These are phyloP conservation scores for Knufia petricola DNA, from an alignment of 2,329 filamentous ascomycete species.

Conservation along the genomic window DNA sequence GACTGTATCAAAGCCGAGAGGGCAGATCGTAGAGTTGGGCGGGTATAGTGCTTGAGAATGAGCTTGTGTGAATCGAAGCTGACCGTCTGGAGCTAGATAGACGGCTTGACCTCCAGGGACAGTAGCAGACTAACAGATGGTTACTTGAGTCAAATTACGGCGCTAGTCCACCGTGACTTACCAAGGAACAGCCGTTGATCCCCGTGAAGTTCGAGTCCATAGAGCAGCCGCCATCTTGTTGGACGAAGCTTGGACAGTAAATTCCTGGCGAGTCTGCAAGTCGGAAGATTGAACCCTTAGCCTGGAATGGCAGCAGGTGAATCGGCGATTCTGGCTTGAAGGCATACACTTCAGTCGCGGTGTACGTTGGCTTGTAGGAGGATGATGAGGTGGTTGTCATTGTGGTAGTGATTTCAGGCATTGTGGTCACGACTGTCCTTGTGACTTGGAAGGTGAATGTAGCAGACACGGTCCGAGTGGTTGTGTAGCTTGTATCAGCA, in stretches of 20 bases:
- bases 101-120: conserved; percentile 56
- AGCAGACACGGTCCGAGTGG: conserved; percentile 9
- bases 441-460: conserved; percentile 11
- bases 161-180: conserved; percentile 18
- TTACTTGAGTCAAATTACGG: neutral
- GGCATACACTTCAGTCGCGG: conserved; percentile 37
- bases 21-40: conserved; percentile 39
- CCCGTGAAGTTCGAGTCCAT: conserved; percentile 41
- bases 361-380: conserved; percentile 12
- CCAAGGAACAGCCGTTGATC: conserved; percentile 30
- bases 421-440: conserved; percentile 10
- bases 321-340: conserved; percentile 40
- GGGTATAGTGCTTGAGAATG: conserved; percentile 45
- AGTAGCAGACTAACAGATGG: conserved; percentile 33
- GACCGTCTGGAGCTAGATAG: conserved; percentile 47
- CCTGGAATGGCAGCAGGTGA: conserved; percentile 39
- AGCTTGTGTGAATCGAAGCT: conserved; percentile 46
- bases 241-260: conserved; percentile 40
- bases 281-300: conserved; percentile 41
- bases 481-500: neutral
- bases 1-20: conserved; percentile 36
- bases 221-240: conserved; percentile 28
- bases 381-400: neutral
- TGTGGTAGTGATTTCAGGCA: neutral
- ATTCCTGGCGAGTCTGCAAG: conserved; percentile 38